These are phyloP conservation scores for Hypomontagnella monticulosa DNA, from an alignment of 495 filamentous ascomycete species.

Conservation along the genomic window DNA sequence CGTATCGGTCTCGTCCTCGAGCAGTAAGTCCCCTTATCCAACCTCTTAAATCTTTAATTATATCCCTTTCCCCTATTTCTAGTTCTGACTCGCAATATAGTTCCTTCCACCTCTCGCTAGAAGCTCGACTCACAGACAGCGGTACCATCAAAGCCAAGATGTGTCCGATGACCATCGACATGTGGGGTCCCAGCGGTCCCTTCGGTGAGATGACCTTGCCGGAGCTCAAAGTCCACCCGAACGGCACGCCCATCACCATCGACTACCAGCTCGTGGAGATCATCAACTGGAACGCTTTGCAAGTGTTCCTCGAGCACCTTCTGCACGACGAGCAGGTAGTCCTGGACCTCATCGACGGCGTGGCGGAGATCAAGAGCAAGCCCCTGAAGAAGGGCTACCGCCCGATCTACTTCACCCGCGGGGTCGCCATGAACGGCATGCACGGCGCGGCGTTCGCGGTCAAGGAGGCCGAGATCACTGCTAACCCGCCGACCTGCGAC, in stretches of 20 bases:
- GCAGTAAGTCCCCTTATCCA: conserved; percentile 31
- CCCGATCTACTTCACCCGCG: conserved; percentile 40
- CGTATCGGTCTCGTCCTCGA: conserved; percentile 46
- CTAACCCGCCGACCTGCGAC: neutral
- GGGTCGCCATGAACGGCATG: conserved; percentile 35
- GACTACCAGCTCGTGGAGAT: conserved; percentile 42
- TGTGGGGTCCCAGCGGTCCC: conserved; percentile 37
- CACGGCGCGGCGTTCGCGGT: conserved; percentile 32
- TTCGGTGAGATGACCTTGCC: conserved; percentile 47
- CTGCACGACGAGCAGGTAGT: conserved; percentile 16
- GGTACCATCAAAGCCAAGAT: conserved; percentile 39
- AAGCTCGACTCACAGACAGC: conserved; percentile 42
- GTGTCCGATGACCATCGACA: conserved; percentile 45
- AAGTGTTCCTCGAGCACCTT: conserved; percentile 37
- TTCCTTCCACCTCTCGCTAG: conserved; percentile 34
- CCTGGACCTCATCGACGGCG: conserved; percentile 44
- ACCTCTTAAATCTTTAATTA: too few relatives aligned
- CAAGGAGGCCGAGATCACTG: neutral
- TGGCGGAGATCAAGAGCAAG: conserved; percentile 22
- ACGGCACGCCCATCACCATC: conserved; percentile 40
- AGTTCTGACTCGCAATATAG: conserved; percentile 8
- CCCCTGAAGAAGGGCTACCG: conserved; percentile 20
- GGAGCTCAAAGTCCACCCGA: conserved; percentile 30
- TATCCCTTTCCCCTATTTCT: neutral
- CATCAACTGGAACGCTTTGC: conserved; percentile 33